Conservation (phyloP, 345 rosid genomes). For the Crucihimalaya himalaica region DNA sequence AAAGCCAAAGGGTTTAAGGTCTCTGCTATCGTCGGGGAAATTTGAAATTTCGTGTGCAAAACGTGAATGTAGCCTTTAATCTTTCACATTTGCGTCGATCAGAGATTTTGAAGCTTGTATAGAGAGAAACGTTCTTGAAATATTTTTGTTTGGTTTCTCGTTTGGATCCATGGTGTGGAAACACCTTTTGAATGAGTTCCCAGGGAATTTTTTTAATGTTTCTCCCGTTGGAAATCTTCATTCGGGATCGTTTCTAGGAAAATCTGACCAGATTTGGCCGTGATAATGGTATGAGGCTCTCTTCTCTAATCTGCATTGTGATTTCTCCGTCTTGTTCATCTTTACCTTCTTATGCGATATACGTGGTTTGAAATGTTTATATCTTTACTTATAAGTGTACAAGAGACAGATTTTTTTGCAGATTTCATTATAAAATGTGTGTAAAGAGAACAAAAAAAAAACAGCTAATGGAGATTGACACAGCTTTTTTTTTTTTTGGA, state of each 20-base stretch:
- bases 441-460: neutral
- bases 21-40: neutral
- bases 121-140: conserved; percentile 2
- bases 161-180: conserved; percentile 37
- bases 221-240: conserved; percentile 26
- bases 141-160: neutral
- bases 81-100: conserved; percentile 16
- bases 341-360: neutral
- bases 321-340: neutral
- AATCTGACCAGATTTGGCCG: conserved; percentile 20
- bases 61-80: conserved; percentile 24
- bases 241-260: conserved; percentile 21
- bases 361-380: neutral
- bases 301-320: conserved; percentile 32
- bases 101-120: conserved; percentile 2
- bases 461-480: conserved; percentile 6
- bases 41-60: conserved; percentile 1
- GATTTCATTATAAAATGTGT: neutral
- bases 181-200: conserved; percentile 21
- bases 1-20: conserved; percentile 20
- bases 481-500: neutral
- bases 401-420: neutral
- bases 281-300: conserved; percentile 33
- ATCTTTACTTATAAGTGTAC: neutral
- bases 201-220: conserved; percentile 16